Evolutionary conservation across 768 basidiomycete genomes (phyloP).

Genomic region (Lyophyllum semitale): DNA sequence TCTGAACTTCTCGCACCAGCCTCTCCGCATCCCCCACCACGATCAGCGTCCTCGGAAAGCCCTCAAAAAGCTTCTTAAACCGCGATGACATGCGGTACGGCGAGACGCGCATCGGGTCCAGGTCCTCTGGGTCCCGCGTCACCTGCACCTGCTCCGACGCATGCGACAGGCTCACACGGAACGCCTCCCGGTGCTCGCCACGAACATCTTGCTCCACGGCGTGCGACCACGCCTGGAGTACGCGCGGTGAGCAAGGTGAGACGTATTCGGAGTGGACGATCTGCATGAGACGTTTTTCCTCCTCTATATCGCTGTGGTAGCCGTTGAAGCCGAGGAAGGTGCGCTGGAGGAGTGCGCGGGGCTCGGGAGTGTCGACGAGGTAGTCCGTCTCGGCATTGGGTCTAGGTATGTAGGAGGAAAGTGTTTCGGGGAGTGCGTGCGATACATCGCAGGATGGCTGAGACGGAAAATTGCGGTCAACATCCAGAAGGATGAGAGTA

Average conservation of each 20-base stretch:
- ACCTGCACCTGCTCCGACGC: not conserved
- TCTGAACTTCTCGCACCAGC: constrained; percentile 47
- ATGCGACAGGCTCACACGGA: constrained; percentile 1
- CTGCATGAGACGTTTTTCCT: constrained; percentile 32
- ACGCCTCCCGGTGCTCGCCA: constrained; percentile 24
- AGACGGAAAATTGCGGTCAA: not conserved
- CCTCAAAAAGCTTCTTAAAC: constrained; percentile 43
- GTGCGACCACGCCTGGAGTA: constrained; percentile 40
- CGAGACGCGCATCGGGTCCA: not conserved
- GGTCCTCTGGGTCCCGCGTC: not conserved
- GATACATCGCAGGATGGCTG: constrained; percentile 35
- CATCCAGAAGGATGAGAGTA: not conserved
- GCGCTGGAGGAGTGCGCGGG: constrained; percentile 50
- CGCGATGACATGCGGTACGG: constrained; percentile 21
- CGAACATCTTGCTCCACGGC: constrained; percentile 31
- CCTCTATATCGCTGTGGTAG: constrained; percentile 18
- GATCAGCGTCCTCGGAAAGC: constrained; percentile 46
- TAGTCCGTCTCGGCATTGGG: constrained; percentile 52
- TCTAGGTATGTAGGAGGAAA: constrained; percentile 50
- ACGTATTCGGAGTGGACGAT: constrained; percentile 44
- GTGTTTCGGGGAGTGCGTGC: constrained; percentile 48
- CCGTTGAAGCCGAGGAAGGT: constrained; percentile 48
- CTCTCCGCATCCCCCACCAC: constrained; percentile 55
- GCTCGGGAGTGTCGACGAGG: constrained; percentile 54
- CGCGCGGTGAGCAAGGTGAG: constrained; percentile 40